These are phyloP conservation scores for Blastocystis sp. DNA, from an alignment of 352 stramenopile genomes.

Conservation along the genomic window DNA sequence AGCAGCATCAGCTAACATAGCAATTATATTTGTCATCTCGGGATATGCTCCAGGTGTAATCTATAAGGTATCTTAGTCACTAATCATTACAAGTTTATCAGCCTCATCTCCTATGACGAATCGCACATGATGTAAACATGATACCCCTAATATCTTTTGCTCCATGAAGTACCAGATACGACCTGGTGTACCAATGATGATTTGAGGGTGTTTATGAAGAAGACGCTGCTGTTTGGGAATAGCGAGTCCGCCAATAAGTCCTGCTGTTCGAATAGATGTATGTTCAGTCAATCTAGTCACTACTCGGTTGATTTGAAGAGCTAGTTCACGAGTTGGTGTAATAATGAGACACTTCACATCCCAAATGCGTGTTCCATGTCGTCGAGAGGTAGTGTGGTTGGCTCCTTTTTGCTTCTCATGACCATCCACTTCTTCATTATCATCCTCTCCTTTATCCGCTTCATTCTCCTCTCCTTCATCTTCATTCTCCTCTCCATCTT, in stretches of 20 bases:
- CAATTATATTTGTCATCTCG: not conserved
- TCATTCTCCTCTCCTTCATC: not conserved
- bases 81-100: slow-evolving; percentile 70
- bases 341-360: slow-evolving; percentile 79
- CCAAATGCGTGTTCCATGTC: not conserved
- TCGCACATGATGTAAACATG: slow-evolving; percentile 75
- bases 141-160: slow-evolving; percentile 74
- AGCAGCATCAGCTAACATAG: not conserved
- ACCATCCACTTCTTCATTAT: slow-evolving; percentile 2
- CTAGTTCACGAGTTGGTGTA: slow-evolving; percentile 80
- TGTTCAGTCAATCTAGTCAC: slow-evolving; percentile 13
- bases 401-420: not conserved
- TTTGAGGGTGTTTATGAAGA: slow-evolving; percentile 78
- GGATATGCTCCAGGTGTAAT: slow-evolving; percentile 54
- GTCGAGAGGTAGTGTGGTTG: not conserved
- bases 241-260: slow-evolving; percentile 81
- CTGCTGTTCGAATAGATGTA: slow-evolving; percentile 73
- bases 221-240: slow-evolving; percentile 82
- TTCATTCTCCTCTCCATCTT: not conserved
- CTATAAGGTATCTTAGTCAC: not conserved
- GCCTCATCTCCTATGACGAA: slow-evolving; percentile 83
- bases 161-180: slow-evolving; percentile 82
- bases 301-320: slow-evolving; percentile 76
- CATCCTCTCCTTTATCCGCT: not conserved
- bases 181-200: slow-evolving; percentile 82